Evolutionary conservation across 257 asterid species (phyloP).

Genomic region (Nicotiana benthamiana): DNA sequence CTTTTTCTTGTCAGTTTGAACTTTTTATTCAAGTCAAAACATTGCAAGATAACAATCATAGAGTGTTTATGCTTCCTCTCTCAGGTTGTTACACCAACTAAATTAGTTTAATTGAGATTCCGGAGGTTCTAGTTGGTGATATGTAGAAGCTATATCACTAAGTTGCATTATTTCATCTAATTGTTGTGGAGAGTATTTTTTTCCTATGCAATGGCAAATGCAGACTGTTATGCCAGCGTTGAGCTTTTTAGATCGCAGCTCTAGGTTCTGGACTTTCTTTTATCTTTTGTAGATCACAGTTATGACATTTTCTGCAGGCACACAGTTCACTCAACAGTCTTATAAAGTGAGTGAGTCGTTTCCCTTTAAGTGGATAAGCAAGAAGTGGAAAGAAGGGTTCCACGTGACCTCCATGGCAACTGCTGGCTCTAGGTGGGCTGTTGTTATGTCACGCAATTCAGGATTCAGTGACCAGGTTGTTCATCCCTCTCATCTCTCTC

Average conservation of each 20-base stretch:
- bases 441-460: conserved; percentile 43
- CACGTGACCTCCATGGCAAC: conserved; percentile 48
- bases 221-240: neutral
- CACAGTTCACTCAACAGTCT: conserved; percentile 33
- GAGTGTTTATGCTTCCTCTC: neutral
- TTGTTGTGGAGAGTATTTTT: neutral
- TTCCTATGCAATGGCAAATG: neutral
- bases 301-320: conserved; percentile 19
- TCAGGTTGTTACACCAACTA: neutral
- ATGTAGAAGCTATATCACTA: neutral
- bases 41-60: neutral
- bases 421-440: conserved; percentile 41
- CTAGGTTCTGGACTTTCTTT: neutral
- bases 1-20: neutral
- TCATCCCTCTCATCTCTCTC: neutral
- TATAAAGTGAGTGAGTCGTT: conserved; percentile 43
- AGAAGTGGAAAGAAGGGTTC: conserved; percentile 48
- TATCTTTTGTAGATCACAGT: neutral
- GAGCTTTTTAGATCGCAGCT: neutral
- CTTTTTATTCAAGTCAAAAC: neutral
- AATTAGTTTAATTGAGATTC: neutral
- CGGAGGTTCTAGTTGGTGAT: neutral
- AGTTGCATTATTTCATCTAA: neutral
- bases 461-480: conserved; percentile 40
- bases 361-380: conserved; percentile 47